Evolutionary conservation across 176 grass and related monocot genomes (phyloP), one percentile per base, ranked within the genome.

Genomic region (Paspalum notatum): DNA sequence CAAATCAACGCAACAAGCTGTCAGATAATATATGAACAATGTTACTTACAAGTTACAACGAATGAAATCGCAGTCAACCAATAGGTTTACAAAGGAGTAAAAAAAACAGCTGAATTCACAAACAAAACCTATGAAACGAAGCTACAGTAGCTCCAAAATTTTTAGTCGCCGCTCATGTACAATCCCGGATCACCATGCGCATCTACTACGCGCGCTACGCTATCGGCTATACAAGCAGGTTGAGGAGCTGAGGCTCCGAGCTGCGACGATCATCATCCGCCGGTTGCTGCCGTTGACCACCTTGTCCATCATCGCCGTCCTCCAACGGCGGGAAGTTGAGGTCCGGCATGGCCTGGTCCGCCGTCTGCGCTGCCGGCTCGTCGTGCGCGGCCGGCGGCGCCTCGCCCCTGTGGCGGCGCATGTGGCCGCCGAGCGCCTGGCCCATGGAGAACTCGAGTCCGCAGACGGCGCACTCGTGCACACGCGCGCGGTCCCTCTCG

Each of bases 351-450:
- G 15, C 47, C 48, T 43, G 63, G 11, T 82, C 82, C 64, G 39
- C 25, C 39, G 46, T 80, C 44, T 12, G 47, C 55, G 14, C 44
- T 39, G 45, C 58, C 9, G 2, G 65, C 54, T 13, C 21, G 5
- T 44, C 80, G 37, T 15, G 3, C 67, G 32, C 24, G 24, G 47
- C 27, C 4, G 59, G 4, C 39, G 37, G 10, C 12, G 42, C 9
- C 55, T 87, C 84, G 27, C 80, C 43, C 76, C 84, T 83, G 74
- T 94, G 92, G 2, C 89, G 77, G 2, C 89, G 89, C 92, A 94
- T 94, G 84, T 94, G 92, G 0, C 92, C 89, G 25, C 92, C 89
- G 5, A 94, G 84, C 78, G 92, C 89, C 84, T 94, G 92, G 5
- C 92, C 92, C 83, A 89, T 92, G 71, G 89, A 44, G 81, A 94